phyloP scores from a whole-genome alignment of 306 rosid genomes.

The Medicago lupulina region DNA sequence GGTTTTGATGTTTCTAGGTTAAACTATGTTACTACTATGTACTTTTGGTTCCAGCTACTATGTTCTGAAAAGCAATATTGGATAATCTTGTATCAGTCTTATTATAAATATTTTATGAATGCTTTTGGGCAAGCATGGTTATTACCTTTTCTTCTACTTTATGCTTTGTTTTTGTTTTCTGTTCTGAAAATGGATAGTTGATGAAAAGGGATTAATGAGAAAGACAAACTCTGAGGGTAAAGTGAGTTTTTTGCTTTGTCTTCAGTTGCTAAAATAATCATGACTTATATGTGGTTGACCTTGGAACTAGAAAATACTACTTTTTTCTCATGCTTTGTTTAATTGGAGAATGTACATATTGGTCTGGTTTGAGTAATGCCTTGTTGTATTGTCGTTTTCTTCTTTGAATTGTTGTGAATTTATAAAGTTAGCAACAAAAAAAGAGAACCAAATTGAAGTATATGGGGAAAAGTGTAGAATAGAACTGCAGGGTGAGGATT shows the following conservation, averaged over 20 bases:
- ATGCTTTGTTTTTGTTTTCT: conserved; percentile 22
- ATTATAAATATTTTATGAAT: conserved; percentile 14
- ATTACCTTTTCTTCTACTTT: background rate
- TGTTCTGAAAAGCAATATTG: conserved; percentile 18
- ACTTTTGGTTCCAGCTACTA: conserved; percentile 5
- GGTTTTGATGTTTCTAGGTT: conserved; percentile 39
- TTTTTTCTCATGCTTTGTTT: conserved; percentile 34
- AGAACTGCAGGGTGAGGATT: conserved; percentile 41
- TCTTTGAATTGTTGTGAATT: conserved; percentile 4
- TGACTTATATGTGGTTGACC: conserved; percentile 59
- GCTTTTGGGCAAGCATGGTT: conserved; percentile 33
- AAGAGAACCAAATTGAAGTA: background rate
- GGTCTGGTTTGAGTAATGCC: conserved; percentile 41
- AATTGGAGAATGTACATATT: conserved; percentile 20
- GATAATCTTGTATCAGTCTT: background rate
- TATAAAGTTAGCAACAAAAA: background rate
- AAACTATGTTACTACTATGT: conserved; percentile 23
- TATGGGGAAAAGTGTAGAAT: conserved; percentile 33
- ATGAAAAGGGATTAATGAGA: conserved; percentile 44
- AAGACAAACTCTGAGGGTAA: conserved; percentile 34
- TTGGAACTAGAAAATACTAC: conserved; percentile 35
- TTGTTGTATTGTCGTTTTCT: conserved; percentile 45
- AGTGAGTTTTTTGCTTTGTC: conserved; percentile 32
- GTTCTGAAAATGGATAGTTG: conserved; percentile 9
- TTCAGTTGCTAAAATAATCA: conserved; percentile 18